Evolutionary conservation across 129 eudicot genomes (phyloP).

Genomic region (Flaveria brownii): DNA sequence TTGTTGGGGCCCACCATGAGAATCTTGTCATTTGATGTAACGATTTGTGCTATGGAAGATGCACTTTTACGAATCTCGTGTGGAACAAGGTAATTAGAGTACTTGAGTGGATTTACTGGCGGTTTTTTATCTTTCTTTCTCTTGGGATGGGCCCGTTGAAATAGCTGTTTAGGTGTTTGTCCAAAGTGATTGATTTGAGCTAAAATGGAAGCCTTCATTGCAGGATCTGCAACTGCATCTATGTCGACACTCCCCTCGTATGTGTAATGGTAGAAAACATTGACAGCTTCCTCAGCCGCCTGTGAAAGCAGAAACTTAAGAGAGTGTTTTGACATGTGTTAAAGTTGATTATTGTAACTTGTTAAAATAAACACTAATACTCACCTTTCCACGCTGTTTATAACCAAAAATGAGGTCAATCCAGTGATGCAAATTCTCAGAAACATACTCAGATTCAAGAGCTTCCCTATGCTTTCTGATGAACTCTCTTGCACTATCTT

Average conservation of each 20-base stretch:
- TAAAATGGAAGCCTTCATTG: conserved; percentile 96
- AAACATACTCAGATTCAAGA: conserved; percentile 84
- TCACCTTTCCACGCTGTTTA: conserved; percentile 94
- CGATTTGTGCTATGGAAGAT: conserved; percentile 63
- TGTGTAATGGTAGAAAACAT: conserved; percentile 93
- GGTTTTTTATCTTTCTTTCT: conserved; percentile 59
- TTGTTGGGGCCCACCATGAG: conserved; percentile 69
- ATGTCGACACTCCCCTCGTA: conserved; percentile 96
- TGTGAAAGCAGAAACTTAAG: conserved; percentile 30
- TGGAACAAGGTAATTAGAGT: conserved; percentile 68
- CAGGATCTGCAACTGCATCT: conserved; percentile 90
- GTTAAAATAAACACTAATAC: conserved; percentile 22
- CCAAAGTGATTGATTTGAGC: conserved; percentile 99
- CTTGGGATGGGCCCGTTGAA: conserved; percentile 78
- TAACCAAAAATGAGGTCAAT: conserved; percentile 92
- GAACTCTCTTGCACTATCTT: conserved; percentile 95
- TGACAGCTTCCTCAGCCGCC: conserved; percentile 97
- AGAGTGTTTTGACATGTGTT: background rate
- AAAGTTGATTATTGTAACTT: background rate
- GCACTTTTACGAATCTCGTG: conserved; percentile 66
- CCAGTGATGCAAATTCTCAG: conserved; percentile 95
- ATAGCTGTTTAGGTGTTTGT: conserved; percentile 91
- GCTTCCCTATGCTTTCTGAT: conserved; percentile 97
- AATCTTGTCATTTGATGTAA: conserved; percentile 65
- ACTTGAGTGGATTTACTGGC: conserved; percentile 66